A percentile compares a stretch with the other conserved stretches of the same genome.
phyloP scores from a whole-genome alignment of 2,329 filamentous ascomycete genomes.

The Tolypocladium guangdongense region DNA sequence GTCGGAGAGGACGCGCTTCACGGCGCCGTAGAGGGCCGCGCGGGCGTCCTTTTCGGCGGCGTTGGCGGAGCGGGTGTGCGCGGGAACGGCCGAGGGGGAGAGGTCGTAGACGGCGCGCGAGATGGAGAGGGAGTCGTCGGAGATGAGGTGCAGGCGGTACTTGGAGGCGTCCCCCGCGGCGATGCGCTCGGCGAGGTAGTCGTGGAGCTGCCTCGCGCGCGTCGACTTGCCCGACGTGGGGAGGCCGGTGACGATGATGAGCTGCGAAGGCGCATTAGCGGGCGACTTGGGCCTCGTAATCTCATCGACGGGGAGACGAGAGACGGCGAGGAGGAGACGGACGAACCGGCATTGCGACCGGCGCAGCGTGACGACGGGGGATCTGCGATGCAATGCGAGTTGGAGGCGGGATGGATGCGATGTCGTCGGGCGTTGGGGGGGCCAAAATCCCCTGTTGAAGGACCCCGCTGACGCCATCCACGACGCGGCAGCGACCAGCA shows the following conservation, averaged over 20 bases:
- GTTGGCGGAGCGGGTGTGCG: constrained; percentile 58
- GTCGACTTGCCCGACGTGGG: constrained; percentile 60
- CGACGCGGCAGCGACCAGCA: too few species aligned
- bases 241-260: constrained; percentile 56
- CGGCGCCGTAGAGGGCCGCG: constrained; percentile 63
- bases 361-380: neutral
- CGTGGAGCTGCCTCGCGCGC: constrained; percentile 53
- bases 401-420: too few species aligned
- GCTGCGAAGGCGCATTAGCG: constrained; percentile 26
- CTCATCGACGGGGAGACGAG: neutral
- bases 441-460: neutral
- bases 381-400: neutral
- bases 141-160: constrained; percentile 63
- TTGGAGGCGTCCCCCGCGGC: constrained; percentile 19
- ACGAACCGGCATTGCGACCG: constrained; percentile 4
- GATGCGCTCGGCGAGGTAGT: constrained; percentile 51
- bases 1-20: constrained; percentile 62
- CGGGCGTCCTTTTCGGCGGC: constrained; percentile 72
- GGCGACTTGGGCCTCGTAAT: neutral
- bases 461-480: too few species aligned
- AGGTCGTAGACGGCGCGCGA: constrained; percentile 62
- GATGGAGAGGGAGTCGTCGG: constrained; percentile 60
- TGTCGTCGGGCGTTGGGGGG: neutral
- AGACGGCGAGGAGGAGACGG: neutral
- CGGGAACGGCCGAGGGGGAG: constrained; percentile 36